phyloP scores from a whole-genome alignment of 805 yeast species.

The Saccharomycopsis malanga region DNA sequence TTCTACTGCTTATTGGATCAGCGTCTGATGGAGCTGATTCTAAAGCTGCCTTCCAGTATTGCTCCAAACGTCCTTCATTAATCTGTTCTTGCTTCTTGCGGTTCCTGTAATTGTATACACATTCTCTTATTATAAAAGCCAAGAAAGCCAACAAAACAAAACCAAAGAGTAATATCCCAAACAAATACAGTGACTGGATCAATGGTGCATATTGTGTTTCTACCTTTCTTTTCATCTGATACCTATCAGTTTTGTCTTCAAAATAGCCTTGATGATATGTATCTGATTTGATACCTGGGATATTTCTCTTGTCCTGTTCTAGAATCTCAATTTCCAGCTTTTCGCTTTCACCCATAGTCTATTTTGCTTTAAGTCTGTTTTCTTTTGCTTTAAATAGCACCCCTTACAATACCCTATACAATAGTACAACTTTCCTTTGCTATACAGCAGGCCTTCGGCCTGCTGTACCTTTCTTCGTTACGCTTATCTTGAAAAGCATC shows the following conservation, averaged over 20 bases:
- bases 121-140: slow-evolving; percentile 28
- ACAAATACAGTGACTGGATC: slow-evolving; percentile 25
- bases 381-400: too few species aligned
- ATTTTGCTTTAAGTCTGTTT: too few species aligned
- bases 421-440: too few species aligned
- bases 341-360: not conserved
- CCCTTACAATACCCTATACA: too few species aligned
- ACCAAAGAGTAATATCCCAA: slow-evolving; percentile 23
- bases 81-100: slow-evolving; percentile 20
- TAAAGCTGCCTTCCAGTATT: slow-evolving; percentile 15
- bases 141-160: slow-evolving; percentile 23
- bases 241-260: slow-evolving; percentile 24
- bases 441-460: too few species aligned
- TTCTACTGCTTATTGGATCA: not conserved
- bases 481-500: too few species aligned
- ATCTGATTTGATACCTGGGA: slow-evolving; percentile 27
- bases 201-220: slow-evolving; percentile 24
- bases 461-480: too few species aligned
- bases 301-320: slow-evolving; percentile 21
- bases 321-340: not conserved
- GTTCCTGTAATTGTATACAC: slow-evolving; percentile 22
- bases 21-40: not conserved
- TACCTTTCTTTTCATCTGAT: not conserved
- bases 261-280: slow-evolving; percentile 27
- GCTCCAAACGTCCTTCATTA: slow-evolving; percentile 10